Evolutionary conservation across 441 rosid species (phyloP), one percentile per base, ranked within the genome.

Genomic region (Euphorbia schlechtendalii): DNA sequence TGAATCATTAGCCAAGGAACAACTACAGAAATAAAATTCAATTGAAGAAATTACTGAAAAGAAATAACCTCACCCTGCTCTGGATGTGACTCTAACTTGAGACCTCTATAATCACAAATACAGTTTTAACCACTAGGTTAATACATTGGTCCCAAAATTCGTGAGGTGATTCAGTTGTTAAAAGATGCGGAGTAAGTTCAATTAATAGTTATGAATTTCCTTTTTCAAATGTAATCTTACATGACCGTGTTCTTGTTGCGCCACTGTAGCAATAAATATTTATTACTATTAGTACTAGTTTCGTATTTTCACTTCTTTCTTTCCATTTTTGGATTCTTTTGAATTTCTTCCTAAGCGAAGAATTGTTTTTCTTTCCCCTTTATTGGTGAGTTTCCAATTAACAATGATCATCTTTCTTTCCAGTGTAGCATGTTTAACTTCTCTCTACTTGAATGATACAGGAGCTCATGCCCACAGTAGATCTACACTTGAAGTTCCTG

Each of bases 391-490:
- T 24, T 36, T 59, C 28, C 59, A 32, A 22, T 5, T 46, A 15
- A 12, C 41, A 13, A n/a, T 38, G 38, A 36, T 59, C 13, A 18
- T 61, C 28, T 56, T 69, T 18, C 2, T 63, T 22, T 34, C n/a
- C n/a, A 5, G 32, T 63, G 18, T n/a, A 36, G 11, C 54, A 49
- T 46, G 14, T 40, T 64, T 38, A 58, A 14, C 74, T 45, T 54
- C 74, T 53, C 52, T 57, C 58, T 8, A 18, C 41, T 53, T 51
- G 32, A 72, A 74, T 76, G 64, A 75, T 80, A 57, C 87, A 95
- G 99, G 99, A 71, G 85, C 81, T 68, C 98, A 91, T 77, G 96
- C 99, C 73, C 83, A 85, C 69, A 79, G 91, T 78, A 87, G 94
- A 75, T 88, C 98, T 46, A 92, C 85, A 24, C 86, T 95, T 76